Conservation (phyloP, 192 early-diverging fungal genomes). For the Backusella tarrabulga region DNA sequence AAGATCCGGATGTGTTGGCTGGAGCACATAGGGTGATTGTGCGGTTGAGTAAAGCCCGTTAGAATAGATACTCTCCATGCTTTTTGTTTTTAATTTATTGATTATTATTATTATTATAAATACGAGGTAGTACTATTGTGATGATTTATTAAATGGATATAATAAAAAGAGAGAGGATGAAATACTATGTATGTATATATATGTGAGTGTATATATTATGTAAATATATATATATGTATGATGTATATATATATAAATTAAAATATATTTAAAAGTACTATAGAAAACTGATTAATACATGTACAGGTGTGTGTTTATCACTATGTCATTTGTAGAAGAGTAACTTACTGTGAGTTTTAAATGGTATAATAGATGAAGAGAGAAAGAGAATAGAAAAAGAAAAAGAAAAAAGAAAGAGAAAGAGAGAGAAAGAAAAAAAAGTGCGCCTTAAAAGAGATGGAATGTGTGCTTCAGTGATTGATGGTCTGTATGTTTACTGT, state of each 20-base stretch:
- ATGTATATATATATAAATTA: neutral
- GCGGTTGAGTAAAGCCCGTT: constrained; percentile 9
- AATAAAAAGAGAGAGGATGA: neutral
- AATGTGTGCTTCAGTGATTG: constrained; percentile 20
- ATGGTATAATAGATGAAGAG: constrained; percentile 2
- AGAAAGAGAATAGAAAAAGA: neutral
- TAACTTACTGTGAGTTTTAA: neutral
- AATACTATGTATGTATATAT: neutral
- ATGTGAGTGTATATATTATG: neutral
- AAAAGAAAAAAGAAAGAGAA: neutral
- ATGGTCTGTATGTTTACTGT: constrained; percentile 20
- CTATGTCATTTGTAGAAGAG: neutral
- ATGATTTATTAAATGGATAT: neutral
- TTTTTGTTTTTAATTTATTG: neutral
- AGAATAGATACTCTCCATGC: constrained; percentile 19
- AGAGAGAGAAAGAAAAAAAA: neutral
- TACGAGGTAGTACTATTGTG: neutral
- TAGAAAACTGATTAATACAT: neutral
- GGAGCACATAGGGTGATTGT: constrained; percentile 13
- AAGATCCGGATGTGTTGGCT: neutral
- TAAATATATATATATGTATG: neutral
- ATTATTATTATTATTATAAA: neutral
- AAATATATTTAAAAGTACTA: neutral
- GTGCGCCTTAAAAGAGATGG: neutral
- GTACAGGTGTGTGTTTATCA: neutral